Conservation (phyloP, 176 grass and related monocot genomes). For the Tillandsia fasciculata region DNA sequence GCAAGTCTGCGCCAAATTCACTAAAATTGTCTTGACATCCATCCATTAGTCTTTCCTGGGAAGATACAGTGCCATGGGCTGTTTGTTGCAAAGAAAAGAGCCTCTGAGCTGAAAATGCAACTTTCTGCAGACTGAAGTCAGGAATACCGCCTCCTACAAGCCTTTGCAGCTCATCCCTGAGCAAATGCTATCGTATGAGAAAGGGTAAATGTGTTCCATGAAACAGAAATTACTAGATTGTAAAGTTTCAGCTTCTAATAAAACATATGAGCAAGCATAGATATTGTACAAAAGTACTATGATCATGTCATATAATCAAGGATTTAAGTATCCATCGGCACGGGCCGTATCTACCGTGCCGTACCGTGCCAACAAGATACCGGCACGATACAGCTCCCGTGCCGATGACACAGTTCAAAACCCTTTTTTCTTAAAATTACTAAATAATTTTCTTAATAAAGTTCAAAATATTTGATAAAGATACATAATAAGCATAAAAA, state of each 20-base stretch:
- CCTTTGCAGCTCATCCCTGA: conserved; percentile 62
- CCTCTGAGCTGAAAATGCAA: conserved; percentile 50
- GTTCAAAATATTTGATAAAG: too few species aligned
- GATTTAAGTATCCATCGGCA: too few species aligned
- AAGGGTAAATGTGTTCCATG: not conserved
- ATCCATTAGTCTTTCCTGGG: conserved; percentile 15
- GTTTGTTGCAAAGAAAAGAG: conserved; percentile 42
- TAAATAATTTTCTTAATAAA: too few species aligned
- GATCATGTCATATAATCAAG: not conserved
- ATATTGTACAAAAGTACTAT: not conserved
- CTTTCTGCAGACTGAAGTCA: conserved; percentile 41
- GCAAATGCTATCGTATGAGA: not conserved
- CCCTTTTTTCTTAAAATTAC: too few species aligned
- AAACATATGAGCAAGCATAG: not conserved
- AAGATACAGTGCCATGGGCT: conserved; percentile 17
- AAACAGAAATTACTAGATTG: not conserved
- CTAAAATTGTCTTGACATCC: conserved; percentile 24
- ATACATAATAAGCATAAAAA: too few species aligned
- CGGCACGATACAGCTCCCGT: too few species aligned
- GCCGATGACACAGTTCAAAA: too few species aligned
- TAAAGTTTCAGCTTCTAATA: not conserved
- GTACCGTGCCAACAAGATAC: too few species aligned
- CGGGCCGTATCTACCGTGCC: too few species aligned
- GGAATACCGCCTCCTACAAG: conserved; percentile 59
- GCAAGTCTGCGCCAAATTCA: conserved; percentile 84